Base-by-base conservation (phyloP, 306 rosid genomes). In the Chamaecrista fasciculata region DNA sequence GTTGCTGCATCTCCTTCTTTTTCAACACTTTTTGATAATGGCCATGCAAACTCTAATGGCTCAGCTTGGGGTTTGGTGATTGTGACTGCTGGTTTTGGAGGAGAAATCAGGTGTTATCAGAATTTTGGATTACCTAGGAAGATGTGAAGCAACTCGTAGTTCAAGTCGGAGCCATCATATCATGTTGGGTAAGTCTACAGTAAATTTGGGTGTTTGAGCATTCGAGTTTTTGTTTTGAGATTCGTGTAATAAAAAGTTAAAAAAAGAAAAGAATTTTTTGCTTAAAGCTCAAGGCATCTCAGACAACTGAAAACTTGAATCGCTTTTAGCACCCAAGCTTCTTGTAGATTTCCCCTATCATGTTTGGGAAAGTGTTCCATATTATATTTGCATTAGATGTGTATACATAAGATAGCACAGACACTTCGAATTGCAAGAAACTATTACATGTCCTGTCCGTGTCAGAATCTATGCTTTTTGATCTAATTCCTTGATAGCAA, bases 61-160 rank as follows among this genome's bases (percentile, higher is more conserved):
- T 70, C 88, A 1, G 92, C 90, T n/a, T 91, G 96, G 97, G 97
- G 97, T 6, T 75, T 88, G 79, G 97, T 91, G 26, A 89, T 91
- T 53, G 96, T 91, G 23, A 86, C 94, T 0, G 96, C 91, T 0
- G 87, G 96, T 14, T 58, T 80, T 3, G 93, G 84, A 47, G 97
- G 97, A 15, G 88, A 86, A 55, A 91, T 91, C 62, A 82, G 82
- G 62, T 92, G 86, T n/a, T 88, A 85, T 53, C 97, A 91, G 64
- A 91, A 91, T 77, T 89, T 91, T 21, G 97, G 97, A 24, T 16
- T 86, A 15, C 97, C 96, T 0, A 80, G 82, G 51, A 83, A 76
- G 74, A 16, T 57, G 52, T 83, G 19, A 70, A 85, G 23, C 75
- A 47, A 47, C 7, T 16, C 11, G 16, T 18, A 47, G 16, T 14